These are phyloP conservation scores for Microcera coccophila DNA, from an alignment of 2,329 filamentous ascomycete species.

Conservation along the genomic window DNA sequence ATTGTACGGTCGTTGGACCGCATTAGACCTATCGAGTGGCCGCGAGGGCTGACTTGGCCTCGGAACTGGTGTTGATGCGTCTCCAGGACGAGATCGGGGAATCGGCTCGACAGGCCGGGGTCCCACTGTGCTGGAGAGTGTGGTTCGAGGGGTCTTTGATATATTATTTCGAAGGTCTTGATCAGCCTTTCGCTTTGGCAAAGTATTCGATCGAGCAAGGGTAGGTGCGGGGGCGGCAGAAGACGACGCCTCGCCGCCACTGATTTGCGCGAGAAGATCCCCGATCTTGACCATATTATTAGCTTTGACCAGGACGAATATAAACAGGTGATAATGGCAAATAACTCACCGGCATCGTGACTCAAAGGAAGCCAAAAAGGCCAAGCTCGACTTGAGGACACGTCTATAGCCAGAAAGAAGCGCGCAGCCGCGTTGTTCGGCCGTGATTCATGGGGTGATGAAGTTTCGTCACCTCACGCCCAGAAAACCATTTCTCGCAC, in stretches of 20 bases:
- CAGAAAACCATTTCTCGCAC: conserved; percentile 12
- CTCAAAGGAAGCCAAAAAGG: conserved; percentile 11
- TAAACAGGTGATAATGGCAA: conserved; percentile 2
- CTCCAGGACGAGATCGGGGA: conserved; percentile 9
- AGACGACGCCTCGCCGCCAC: conserved; percentile 45
- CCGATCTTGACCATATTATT: conserved; percentile 29
- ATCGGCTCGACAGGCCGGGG: conserved; percentile 18
- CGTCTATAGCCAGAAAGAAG: conserved; percentile 20
- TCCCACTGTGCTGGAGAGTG: conserved; percentile 21
- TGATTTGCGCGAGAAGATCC: conserved; percentile 52
- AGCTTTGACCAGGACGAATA: conserved; percentile 14
- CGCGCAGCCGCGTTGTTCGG: conserved; percentile 18
- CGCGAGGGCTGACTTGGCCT: conserved; percentile 18
- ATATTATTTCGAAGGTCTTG: conserved; percentile 42
- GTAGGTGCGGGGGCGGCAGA: conserved; percentile 32
- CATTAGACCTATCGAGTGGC: conserved; percentile 23
- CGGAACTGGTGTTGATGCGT: conserved; percentile 13
- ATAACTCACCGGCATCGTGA: conserved; percentile 32
- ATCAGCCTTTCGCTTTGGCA: conserved; percentile 56
- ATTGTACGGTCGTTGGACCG: conserved; percentile 21
- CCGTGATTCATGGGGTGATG: conserved; percentile 28
- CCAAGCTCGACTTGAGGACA: conserved; percentile 8
- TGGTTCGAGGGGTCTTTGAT: conserved; percentile 42
- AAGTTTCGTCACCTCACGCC: conserved; percentile 6
- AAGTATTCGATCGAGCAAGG: conserved; percentile 21